These are phyloP conservation scores for Liriodendron chinense DNA, from an alignment of 164 flowering plant species.

Conservation along the genomic window DNA sequence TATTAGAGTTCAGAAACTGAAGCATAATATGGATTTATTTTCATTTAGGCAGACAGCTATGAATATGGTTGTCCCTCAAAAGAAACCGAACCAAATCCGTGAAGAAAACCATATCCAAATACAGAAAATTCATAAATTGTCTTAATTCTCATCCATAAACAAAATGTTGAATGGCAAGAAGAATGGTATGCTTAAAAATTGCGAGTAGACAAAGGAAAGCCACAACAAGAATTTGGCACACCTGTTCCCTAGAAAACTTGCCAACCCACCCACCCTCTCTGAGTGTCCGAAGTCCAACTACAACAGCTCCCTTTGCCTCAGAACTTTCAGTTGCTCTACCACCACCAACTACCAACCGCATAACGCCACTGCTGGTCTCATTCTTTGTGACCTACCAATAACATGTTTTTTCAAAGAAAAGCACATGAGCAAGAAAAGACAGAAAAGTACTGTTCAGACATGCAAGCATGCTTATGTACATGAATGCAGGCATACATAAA, in stretches of 20 bases:
- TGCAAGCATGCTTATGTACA: not conserved
- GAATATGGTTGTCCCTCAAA: too few species aligned
- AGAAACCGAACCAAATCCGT: too few species aligned
- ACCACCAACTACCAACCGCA: constrained; percentile 98
- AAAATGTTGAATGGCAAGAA: not conserved
- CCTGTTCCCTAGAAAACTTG: constrained; percentile 96
- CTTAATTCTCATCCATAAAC: too few species aligned
- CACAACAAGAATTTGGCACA: constrained; percentile 17
- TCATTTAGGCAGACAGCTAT: too few species aligned
- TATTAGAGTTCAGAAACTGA: too few species aligned
- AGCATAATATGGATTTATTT: too few species aligned
- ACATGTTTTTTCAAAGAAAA: not conserved
- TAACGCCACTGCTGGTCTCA: constrained; percentile 84
- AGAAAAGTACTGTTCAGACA: not conserved
- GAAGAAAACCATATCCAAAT: too few species aligned
- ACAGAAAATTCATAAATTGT: too few species aligned
- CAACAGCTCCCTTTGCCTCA: constrained; percentile 79
- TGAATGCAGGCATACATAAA: not conserved
- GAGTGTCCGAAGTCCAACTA: constrained; percentile 95
- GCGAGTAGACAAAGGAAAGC: constrained; percentile 7
- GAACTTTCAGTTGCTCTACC: constrained; percentile 85
- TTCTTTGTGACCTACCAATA: constrained; percentile 58
- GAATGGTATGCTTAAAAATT: not conserved
- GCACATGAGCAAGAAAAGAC: not conserved
- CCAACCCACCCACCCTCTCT: constrained; percentile 99